Evolutionary conservation across 1,284 basidiomycete genomes (phyloP).

Genomic region (Boletellus dicymbophilus): DNA sequence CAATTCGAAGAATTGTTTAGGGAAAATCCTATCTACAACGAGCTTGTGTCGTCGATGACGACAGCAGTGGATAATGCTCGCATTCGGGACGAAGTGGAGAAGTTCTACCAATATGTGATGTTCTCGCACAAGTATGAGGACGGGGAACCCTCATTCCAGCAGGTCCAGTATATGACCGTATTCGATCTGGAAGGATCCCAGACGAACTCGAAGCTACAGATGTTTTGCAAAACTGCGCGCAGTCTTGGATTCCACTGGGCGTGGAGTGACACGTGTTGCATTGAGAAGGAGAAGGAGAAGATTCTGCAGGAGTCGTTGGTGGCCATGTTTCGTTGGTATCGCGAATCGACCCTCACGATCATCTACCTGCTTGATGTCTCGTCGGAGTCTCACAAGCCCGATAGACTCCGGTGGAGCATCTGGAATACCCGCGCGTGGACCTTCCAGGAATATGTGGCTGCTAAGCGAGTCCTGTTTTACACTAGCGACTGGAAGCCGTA

Average conservation of each 20-base stretch:
- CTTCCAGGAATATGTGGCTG: conserved; percentile 11
- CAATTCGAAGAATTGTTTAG: neutral
- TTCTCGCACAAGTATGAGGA: neutral
- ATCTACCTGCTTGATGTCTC: conserved; percentile 7
- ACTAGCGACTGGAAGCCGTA: conserved; percentile 6
- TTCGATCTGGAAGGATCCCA: neutral
- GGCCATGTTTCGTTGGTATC: neutral
- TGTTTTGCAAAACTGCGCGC: neutral
- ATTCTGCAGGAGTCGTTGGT: neutral
- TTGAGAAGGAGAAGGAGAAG: neutral
- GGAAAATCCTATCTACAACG: neutral
- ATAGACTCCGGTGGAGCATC: conserved; percentile 2
- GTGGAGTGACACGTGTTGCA: neutral
- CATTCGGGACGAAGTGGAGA: neutral
- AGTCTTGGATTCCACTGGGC: neutral
- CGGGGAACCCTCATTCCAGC: neutral
- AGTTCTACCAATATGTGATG: neutral
- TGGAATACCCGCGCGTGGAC: conserved; percentile 17
- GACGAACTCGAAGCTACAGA: neutral
- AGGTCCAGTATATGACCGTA: neutral
- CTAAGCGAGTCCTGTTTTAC: neutral
- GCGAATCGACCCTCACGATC: neutral
- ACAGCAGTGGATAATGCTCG: neutral
- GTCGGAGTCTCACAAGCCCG: neutral
- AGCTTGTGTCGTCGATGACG: neutral